Conservation (phyloP, 441 rosid genomes). For the Gossypium davidsonii region DNA sequence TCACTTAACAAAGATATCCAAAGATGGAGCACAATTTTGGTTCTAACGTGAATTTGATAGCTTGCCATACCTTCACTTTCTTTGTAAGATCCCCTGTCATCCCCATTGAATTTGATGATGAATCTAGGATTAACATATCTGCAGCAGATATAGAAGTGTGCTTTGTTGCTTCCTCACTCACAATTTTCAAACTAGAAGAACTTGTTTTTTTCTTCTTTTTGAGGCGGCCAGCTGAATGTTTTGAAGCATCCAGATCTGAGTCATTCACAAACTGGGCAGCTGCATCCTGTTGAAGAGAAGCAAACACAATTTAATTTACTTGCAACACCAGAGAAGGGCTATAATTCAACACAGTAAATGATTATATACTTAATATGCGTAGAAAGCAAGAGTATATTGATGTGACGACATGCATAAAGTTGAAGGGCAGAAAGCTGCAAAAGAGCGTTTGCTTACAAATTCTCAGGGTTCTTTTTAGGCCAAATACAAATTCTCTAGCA, state of each 20-base stretch:
- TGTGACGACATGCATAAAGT: not conserved
- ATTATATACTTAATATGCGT: not conserved
- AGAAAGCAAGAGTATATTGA: not conserved
- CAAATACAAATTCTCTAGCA: too few relatives aligned
- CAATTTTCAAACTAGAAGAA: conserved; percentile 18
- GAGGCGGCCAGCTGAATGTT: conserved; percentile 14
- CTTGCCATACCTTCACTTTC: conserved; percentile 27
- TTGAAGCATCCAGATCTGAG: conserved; percentile 17
- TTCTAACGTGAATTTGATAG: not conserved
- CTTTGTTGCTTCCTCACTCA: conserved; percentile 32
- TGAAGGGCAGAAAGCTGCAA: not conserved
- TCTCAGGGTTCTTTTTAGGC: not conserved
- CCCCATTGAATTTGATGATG: conserved; percentile 19
- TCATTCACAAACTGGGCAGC: conserved; percentile 22
- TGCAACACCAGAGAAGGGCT: not conserved
- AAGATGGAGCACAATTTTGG: not conserved
- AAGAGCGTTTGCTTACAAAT: not conserved
- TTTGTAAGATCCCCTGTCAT: conserved; percentile 21
- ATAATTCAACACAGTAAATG: not conserved
- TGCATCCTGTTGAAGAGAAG: conserved; percentile 29
- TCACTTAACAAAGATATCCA: not conserved
- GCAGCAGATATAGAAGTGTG: conserved; percentile 25
- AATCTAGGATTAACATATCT: conserved; percentile 27
- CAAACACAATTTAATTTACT: conserved; percentile 5
- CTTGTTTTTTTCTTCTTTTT: conserved; percentile 18